Conservation (phyloP, 495 filamentous ascomycete species). For the Lasiosphaeria miniovina region DNA sequence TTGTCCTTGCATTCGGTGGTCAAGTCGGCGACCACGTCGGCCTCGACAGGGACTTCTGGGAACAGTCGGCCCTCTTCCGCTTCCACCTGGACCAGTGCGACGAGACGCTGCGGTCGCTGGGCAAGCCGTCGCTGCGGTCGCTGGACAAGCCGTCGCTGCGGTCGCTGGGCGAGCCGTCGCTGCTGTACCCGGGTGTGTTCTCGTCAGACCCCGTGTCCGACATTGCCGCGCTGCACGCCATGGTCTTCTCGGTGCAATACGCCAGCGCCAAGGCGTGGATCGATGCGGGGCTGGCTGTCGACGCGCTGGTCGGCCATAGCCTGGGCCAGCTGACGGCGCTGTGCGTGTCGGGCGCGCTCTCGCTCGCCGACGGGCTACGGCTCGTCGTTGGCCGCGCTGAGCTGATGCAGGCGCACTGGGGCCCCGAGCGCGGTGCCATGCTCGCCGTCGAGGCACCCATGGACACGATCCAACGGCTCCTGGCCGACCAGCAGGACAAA, state of each 20-base stretch:
- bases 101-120: no score
- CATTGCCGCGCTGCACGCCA: no score
- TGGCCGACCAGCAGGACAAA: constrained; percentile 15
- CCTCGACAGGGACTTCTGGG: no score
- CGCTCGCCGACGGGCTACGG: constrained; percentile 36
- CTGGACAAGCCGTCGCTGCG: no score
- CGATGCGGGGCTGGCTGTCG: constrained; percentile 41
- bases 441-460: constrained; percentile 42
- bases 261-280: constrained; percentile 50
- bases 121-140: no score
- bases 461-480: constrained; percentile 19
- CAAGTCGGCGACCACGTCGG: no score
- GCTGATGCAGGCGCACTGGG: constrained; percentile 39
- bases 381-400: constrained; percentile 40
- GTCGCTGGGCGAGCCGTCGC: no score
- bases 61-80: no score
- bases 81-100: no score
- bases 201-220: no score
- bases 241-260: constrained; percentile 47
- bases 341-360: constrained; percentile 36
- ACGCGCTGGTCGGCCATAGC: constrained; percentile 48
- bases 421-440: constrained; percentile 44
- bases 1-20: no score
- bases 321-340: constrained; percentile 55
- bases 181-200: no score